These are phyloP conservation scores for Fusarium sororula DNA, from an alignment of 2,329 filamentous ascomycete genomes.

Conservation along the genomic window DNA sequence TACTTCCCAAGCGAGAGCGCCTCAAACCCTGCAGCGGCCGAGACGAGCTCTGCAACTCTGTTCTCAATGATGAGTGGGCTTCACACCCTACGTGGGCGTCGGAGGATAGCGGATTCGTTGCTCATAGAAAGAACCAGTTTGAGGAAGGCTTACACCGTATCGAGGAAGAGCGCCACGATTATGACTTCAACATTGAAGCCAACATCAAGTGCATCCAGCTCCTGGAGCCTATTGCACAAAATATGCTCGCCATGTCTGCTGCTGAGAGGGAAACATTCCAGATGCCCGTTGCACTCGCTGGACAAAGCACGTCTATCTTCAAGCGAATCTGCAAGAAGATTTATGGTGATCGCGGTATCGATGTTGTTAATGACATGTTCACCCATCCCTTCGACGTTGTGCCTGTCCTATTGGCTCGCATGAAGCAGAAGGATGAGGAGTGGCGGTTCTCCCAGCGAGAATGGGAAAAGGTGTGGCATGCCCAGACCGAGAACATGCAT, in stretches of 20 bases:
- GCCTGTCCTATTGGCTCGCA: constrained; percentile 83
- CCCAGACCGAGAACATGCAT: constrained; percentile 93
- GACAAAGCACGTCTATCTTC: constrained; percentile 95
- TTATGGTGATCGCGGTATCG: constrained; percentile 86
- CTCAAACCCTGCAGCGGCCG: constrained; percentile 92
- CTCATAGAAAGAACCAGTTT: constrained; percentile 94
- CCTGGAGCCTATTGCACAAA: constrained; percentile 91
- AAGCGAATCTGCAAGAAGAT: constrained; percentile 98
- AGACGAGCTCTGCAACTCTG: constrained; percentile 91
- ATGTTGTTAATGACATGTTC: constrained; percentile 90
- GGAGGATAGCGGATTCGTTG: constrained; percentile 96
- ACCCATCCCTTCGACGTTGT: constrained; percentile 85
- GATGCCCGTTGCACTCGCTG: constrained; percentile 84
- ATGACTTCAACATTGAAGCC: constrained; percentile 97
- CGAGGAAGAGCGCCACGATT: constrained; percentile 97
- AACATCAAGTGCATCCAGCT: constrained; percentile 96
- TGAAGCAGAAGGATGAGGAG: constrained; percentile 97
- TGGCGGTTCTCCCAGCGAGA: constrained; percentile 97
- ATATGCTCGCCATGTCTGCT: constrained; percentile 82
- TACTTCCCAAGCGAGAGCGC: constrained; percentile 89
- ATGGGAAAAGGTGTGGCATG: constrained; percentile 99
- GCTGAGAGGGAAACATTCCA: constrained; percentile 78
- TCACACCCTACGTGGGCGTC: constrained; percentile 99
- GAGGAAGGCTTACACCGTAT: constrained; percentile 96
- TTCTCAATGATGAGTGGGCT: constrained; percentile 97